Percentiles rank a stretch among this genome's conserved stretches.
Conservation (phyloP, 1,284 basidiomycete species). For the Cryptococcus neoformans region DNA sequence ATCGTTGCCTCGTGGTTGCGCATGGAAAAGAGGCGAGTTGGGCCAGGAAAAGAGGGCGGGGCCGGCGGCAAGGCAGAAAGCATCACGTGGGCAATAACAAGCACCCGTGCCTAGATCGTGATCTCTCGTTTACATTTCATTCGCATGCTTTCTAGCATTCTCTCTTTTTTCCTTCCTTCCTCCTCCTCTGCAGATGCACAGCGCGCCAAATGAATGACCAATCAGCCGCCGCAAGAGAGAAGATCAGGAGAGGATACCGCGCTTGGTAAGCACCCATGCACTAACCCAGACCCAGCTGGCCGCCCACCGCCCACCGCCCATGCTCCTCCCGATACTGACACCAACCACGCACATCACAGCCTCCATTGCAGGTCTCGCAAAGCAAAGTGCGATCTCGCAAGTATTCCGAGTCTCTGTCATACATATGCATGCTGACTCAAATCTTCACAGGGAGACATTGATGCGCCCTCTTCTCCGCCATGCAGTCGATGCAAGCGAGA, state of each 20-base stretch:
- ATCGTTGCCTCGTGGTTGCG: neutral
- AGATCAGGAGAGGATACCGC: slow-evolving; percentile 38
- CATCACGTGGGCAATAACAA: no score
- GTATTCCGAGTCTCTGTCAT: neutral
- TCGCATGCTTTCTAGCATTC: no score
- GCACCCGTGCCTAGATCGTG: no score
- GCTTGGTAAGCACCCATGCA: slow-evolving; percentile 30
- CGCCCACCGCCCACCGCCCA: neutral
- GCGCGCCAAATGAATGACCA: no score
- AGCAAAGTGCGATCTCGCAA: slow-evolving; percentile 42
- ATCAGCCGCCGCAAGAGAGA: slow-evolving; percentile 5
- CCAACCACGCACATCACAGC: slow-evolving; percentile 9
- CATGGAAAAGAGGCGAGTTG: no score
- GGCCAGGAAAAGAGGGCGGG: no score
- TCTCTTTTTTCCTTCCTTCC: no score
- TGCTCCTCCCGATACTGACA: neutral
- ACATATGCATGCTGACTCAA: slow-evolving; percentile 3
- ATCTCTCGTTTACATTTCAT: no score
- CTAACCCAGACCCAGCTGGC: neutral
- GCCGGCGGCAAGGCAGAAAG: no score
- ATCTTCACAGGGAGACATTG: slow-evolving; percentile 44
- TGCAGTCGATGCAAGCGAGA: slow-evolving; percentile 51
- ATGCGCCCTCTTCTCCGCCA: slow-evolving; percentile 49
- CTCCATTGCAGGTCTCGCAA: slow-evolving; percentile 41
- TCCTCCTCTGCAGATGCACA: no score